Evolutionary conservation across 192 early-diverging fungal genomes (phyloP).

Genomic region (Rhizoclosmatium globosum): DNA sequence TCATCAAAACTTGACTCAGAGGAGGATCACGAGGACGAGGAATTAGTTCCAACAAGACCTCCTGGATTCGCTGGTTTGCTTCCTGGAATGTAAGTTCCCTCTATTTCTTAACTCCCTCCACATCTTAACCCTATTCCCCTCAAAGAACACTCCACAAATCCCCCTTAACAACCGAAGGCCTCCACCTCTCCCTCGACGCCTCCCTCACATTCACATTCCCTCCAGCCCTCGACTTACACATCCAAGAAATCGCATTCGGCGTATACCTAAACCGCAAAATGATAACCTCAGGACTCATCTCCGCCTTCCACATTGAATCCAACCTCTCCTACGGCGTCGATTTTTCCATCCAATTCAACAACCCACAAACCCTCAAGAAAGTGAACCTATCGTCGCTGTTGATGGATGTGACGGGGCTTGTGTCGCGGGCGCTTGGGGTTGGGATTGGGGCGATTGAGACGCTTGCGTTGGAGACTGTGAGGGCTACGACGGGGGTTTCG

Average conservation of each 20-base stretch:
- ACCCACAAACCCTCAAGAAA: neutral
- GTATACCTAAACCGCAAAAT: constrained; percentile 12
- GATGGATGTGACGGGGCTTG: constrained; percentile 4
- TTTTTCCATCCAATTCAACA: constrained; percentile 2
- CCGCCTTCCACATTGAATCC: neutral
- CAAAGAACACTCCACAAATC: neutral
- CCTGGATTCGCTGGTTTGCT: constrained; percentile 8
- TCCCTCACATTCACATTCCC: constrained; percentile 11
- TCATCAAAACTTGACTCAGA: neutral
- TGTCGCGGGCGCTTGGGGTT: constrained; percentile 1
- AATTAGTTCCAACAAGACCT: neutral
- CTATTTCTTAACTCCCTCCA: too few species aligned
- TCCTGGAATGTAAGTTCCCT: neutral
- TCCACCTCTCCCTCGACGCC: constrained; percentile 1
- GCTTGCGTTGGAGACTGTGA: constrained; percentile 3
- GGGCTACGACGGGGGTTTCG: neutral
- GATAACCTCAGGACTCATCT: neutral
- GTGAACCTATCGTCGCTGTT: neutral
- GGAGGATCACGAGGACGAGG: neutral
- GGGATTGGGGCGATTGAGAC: constrained; percentile 9
- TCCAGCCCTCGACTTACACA: constrained; percentile 4
- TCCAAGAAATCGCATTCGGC: constrained; percentile 1
- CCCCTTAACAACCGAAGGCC: neutral
- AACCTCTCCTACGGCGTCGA: neutral
- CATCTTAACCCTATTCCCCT: too few species aligned